These are phyloP conservation scores for Cladosporium sp. DNA, from an alignment of 2,329 filamentous ascomycete species.

Conservation along the genomic window DNA sequence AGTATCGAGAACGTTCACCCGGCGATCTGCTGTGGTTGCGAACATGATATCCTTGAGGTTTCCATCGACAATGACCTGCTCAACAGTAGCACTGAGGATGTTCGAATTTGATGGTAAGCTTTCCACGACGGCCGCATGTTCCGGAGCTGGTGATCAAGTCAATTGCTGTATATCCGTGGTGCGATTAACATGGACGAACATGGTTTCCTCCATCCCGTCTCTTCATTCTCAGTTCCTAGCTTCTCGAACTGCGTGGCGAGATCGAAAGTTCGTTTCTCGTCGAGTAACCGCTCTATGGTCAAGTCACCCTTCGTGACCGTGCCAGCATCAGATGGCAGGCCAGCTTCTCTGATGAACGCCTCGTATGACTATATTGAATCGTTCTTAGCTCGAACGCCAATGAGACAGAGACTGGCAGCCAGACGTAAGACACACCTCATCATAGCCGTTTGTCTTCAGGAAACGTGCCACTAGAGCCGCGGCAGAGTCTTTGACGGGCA, in stretches of 20 bases:
- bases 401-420: background rate
- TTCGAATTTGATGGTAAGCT: slow-evolving; percentile 53
- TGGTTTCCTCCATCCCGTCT: slow-evolving; percentile 48
- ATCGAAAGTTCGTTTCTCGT: slow-evolving; percentile 62
- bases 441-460: slow-evolving; percentile 39
- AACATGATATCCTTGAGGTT: slow-evolving; percentile 35
- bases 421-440: slow-evolving; percentile 29
- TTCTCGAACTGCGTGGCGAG: slow-evolving; percentile 58
- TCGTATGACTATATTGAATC: slow-evolving; percentile 51
- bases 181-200: slow-evolving; percentile 37
- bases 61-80: slow-evolving; percentile 24
- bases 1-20: slow-evolving; percentile 50
- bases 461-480: slow-evolving; percentile 40
- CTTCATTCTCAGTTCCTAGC: slow-evolving; percentile 46
- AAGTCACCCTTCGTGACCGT: slow-evolving; percentile 44
- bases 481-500: slow-evolving; percentile 38
- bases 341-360: slow-evolving; percentile 59
- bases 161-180: slow-evolving; percentile 13
- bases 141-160: slow-evolving; percentile 43
- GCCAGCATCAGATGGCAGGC: slow-evolving; percentile 53
- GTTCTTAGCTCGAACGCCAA: background rate
- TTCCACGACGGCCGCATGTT: slow-evolving; percentile 42
- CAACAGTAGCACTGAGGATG: slow-evolving; percentile 47
- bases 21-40: slow-evolving; percentile 49
- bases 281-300: slow-evolving; percentile 60